Conservation (phyloP, 768 basidiomycete species). For the Lactarius deliciosus region DNA sequence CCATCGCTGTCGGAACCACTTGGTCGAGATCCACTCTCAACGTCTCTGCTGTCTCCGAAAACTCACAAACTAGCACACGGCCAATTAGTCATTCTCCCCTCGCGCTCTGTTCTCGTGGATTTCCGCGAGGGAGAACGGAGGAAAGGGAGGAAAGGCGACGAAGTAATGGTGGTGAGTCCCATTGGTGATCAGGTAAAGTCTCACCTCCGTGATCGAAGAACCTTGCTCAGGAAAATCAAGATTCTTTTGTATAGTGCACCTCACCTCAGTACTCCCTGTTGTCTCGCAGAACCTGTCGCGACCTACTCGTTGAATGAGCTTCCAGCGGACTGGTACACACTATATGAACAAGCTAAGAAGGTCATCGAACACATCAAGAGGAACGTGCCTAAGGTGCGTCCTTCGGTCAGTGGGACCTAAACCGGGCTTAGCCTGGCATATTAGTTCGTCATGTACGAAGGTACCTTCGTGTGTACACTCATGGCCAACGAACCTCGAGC, state of each 20-base stretch:
- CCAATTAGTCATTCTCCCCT: constrained; percentile 50
- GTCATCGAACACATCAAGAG: constrained; percentile 51
- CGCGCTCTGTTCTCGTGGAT: constrained; percentile 51
- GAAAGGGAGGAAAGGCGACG: constrained; percentile 45
- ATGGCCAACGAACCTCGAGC: constrained; percentile 49
- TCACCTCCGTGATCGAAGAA: background rate
- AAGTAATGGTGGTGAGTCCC: constrained; percentile 46
- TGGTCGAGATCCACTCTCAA: constrained; percentile 21
- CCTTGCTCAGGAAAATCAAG: constrained; percentile 34
- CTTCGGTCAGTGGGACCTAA: background rate
- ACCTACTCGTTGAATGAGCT: constrained; percentile 40
- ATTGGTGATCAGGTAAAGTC: constrained; percentile 40
- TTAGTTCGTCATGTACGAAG: constrained; percentile 44
- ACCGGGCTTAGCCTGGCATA: background rate
- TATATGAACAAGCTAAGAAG: constrained; percentile 47
- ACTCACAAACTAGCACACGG: constrained; percentile 51
- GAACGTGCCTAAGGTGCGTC: constrained; percentile 50
- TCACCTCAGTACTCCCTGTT: constrained; percentile 51
- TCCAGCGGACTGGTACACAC: constrained; percentile 44
- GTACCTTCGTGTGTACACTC: constrained; percentile 42
- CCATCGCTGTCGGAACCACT: background rate
- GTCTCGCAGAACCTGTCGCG: constrained; percentile 44
- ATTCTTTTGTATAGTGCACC: constrained; percentile 49
- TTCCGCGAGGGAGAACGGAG: constrained; percentile 55
- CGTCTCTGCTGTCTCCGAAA: constrained; percentile 36